Percentiles rank a stretch among this genome's conserved stretches.
Evolutionary conservation across 148 eudicot species (phyloP).

Genomic region (Amaranthus hypochondriacus): DNA sequence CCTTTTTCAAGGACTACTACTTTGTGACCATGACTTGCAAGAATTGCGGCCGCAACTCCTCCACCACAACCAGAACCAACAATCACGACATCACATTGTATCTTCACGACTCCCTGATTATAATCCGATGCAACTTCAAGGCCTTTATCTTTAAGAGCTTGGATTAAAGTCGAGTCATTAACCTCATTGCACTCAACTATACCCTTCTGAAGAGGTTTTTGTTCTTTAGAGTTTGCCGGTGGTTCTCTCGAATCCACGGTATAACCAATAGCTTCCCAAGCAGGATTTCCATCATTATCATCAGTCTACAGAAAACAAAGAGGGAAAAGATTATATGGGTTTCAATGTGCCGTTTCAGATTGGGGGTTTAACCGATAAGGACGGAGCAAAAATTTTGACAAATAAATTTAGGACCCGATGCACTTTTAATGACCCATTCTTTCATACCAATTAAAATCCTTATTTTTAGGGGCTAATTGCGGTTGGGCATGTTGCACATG

Average conservation of each 20-base stretch:
- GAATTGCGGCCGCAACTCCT: conserved; percentile 77
- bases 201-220: conserved; percentile 75
- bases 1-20: conserved; percentile 74
- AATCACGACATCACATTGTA: conserved; percentile 74
- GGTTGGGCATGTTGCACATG: too few species aligned
- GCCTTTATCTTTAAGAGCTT: conserved; percentile 54
- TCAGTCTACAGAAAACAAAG: conserved; percentile 44
- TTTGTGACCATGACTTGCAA: conserved; percentile 59
- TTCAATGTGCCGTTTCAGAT: not conserved
- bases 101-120: conserved; percentile 19
- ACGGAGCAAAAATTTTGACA: too few species aligned
- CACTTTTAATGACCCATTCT: too few species aligned
- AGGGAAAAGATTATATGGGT: not conserved
- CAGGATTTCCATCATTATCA: conserved; percentile 54
- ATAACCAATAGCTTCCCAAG: conserved; percentile 84
- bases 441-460: too few species aligned
- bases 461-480: too few species aligned
- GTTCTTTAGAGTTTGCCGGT: conserved; percentile 24
- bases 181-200: conserved; percentile 44
- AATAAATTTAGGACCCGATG: too few species aligned
- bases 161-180: conserved; percentile 42
- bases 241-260: conserved; percentile 37
- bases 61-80: conserved; percentile 93
- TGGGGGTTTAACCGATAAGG: too few species aligned
- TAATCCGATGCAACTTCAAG: conserved; percentile 44